Evolutionary conservation across 495 filamentous ascomycete species (phyloP), one percentile per base, ranked within the genome.

Genomic region (Neurospora tetraspora): DNA sequence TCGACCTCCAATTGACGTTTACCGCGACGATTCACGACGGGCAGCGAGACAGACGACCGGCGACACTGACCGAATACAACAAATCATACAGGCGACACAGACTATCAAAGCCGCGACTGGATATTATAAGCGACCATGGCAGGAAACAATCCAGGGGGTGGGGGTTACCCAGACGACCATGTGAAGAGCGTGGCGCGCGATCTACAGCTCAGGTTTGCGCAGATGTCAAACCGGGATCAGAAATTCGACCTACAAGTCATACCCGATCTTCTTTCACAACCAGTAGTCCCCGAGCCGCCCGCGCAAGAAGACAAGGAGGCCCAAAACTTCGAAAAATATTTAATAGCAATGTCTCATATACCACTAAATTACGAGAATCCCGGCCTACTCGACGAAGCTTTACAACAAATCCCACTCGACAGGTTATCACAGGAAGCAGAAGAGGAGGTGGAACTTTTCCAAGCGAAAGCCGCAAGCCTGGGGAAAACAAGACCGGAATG

Each of bases 351-450:
- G 10, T 96, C 96, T 4, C 85, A 89, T 37, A 96, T 92, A 36
- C 96, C 96, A 12, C 92, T 89, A 23, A 94, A 93, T 78, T 99
- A 97, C 82, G 96, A 99, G 83, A 98, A 99, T 79, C 96, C 96
- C 0, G 96, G 96, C 42, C 85, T 98, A 39, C 85, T 99, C 43
- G 96, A 99, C 80, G 96, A 98, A 81, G 96, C 96, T 6, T 83
- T 99, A 18, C 86, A 89, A 47, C 84, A 89, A 23, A 92, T 99
- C 65, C 96, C 96, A 0, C 81, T 98, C n/a, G 93, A 97, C 76
- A 89, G 91, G 74, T 91, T 99, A 77, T 98, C 98, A 80, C 87
- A 90, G 68, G 94, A 98, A 77, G 96, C 96, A 43, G 94, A 98
- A 78, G 94, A 98, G 76, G 94, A 98, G 79, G 89, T 87, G 71